These are phyloP conservation scores for Penstemon newberryi DNA, from an alignment of 257 asterid species.

Conservation along the genomic window DNA sequence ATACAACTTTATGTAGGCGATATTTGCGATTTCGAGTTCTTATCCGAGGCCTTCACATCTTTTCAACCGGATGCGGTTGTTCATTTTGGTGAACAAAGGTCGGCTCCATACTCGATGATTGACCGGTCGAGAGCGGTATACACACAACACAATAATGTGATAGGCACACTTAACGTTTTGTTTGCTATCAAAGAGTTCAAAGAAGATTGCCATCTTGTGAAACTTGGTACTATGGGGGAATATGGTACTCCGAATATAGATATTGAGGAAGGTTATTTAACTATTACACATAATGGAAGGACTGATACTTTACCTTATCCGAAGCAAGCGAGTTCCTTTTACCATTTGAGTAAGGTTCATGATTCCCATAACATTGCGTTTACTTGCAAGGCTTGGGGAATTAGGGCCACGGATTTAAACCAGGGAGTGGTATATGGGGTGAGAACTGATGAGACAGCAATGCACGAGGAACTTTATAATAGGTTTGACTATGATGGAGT, in stretches of 20 bases:
- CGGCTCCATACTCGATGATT: slow-evolving; percentile 98
- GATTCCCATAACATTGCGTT: slow-evolving; percentile 93
- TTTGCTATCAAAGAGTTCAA: slow-evolving; percentile 87
- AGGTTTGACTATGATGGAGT: slow-evolving; percentile 88
- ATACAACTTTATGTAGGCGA: slow-evolving; percentile 78
- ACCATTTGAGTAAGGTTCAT: slow-evolving; percentile 92
- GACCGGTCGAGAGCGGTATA: slow-evolving; percentile 87
- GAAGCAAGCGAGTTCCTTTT: slow-evolving; percentile 91
- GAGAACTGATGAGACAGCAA: slow-evolving; percentile 78
- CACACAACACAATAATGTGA: slow-evolving; percentile 88
- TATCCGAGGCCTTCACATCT: slow-evolving; percentile 69
- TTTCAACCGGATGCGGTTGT: slow-evolving; percentile 87
- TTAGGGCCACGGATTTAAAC: slow-evolving; percentile 89
- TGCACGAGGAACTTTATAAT: slow-evolving; percentile 85
- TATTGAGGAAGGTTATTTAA: slow-evolving; percentile 91
- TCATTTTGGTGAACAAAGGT: slow-evolving; percentile 95
- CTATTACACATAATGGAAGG: slow-evolving; percentile 88
- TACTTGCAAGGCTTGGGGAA: slow-evolving; percentile 96
- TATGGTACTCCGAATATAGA: slow-evolving; percentile 97
- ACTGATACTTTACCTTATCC: slow-evolving; percentile 93
- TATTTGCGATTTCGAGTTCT: slow-evolving; percentile 87
- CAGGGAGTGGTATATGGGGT: slow-evolving; percentile 97
- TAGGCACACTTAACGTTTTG: slow-evolving; percentile 86
- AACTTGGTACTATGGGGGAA: slow-evolving; percentile 99
- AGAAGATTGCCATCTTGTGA: slow-evolving; percentile 94